Base-by-base conservation (phyloP, 2,329 filamentous ascomycete species). In the Diaporthe helianthi region DNA sequence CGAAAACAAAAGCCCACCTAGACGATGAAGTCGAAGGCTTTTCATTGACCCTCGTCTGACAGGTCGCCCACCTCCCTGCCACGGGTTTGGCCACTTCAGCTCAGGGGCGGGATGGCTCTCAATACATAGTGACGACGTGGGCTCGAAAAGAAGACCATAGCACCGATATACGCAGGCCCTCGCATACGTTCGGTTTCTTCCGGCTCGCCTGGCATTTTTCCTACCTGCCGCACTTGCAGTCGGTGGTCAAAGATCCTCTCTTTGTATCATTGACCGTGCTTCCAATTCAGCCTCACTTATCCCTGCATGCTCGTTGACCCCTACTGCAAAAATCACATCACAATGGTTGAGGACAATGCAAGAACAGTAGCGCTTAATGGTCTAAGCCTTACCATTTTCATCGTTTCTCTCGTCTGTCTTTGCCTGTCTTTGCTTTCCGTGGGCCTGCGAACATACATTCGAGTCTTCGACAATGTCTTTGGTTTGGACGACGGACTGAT, bases 321-420 rank as follows among this genome's bases (percentile, higher is more conserved):
- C n/a, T 36, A 12, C 19, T 12, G 44, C 41, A 24, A 8, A 19
- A 24, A 36, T 9, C 29, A 63, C 17, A 36, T 9, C 29, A 63
- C 17, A 13, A 67, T 67, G 65, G 2, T 67, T 7, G 52, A 67
- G 15, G 65, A 58, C 8, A 19, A 36, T 15, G 52, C 29, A 19
- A 58, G 65, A 31, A 51, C 52, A 19, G 26, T 67, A 22, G 26
- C 65, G 31, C 65, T 67, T 22, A 31, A 52, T 44, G 52, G 65
- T 17, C 65, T 67, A 9, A 69, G 71, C 36, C 67, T 73, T 12
- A 71, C 69, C 31, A 60, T 75, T 4, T 73, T 72, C 2, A 67
- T 72, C 10, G 71, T 73, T 7, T 75, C 73, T 12, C 53, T 71
- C 13, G 70, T 72, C 26, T 72, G 73, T 10, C 72, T 68, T 33